A percentile compares a stretch with the other conserved stretches of the same genome.
These are phyloP conservation scores for Wickerhamiella lipophila DNA, from an alignment of 805 yeast genomes.

Conservation along the genomic window DNA sequence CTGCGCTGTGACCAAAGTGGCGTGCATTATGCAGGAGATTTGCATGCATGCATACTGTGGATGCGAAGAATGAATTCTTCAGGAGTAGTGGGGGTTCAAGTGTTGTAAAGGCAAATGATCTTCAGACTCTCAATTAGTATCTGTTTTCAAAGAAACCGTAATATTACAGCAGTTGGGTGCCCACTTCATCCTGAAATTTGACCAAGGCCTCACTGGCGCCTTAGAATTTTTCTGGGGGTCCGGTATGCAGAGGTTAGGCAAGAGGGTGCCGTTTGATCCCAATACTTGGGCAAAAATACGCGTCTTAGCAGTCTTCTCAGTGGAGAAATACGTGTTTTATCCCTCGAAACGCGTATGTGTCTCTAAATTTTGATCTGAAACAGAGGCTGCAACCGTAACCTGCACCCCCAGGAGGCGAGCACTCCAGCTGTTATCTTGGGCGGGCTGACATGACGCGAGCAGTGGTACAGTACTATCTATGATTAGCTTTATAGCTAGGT, in stretches of 20 bases:
- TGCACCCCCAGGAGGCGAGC: neutral
- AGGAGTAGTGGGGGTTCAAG: too few relatives aligned
- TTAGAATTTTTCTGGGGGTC: neutral
- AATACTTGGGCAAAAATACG: neutral
- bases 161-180: too few relatives aligned
- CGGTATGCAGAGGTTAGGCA: neutral
- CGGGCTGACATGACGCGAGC: neutral
- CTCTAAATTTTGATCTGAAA: neutral
- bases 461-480: neutral
- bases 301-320: neutral
- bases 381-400: neutral
- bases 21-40: slow-evolving; percentile 1
- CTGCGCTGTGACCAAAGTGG: neutral
- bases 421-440: neutral
- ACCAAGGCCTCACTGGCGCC: too few relatives aligned
- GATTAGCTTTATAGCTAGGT: too few relatives aligned
- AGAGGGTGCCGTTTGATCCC: neutral
- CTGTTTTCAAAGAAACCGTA: too few relatives aligned
- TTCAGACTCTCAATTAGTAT: too few relatives aligned
- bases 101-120: too few relatives aligned
- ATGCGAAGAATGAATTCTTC: too few relatives aligned
- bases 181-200: too few relatives aligned
- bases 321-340: neutral
- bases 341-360: neutral
- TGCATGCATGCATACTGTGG: neutral